Conservation (phyloP, 805 yeast species). For the Sugiyamaella floridensis region DNA sequence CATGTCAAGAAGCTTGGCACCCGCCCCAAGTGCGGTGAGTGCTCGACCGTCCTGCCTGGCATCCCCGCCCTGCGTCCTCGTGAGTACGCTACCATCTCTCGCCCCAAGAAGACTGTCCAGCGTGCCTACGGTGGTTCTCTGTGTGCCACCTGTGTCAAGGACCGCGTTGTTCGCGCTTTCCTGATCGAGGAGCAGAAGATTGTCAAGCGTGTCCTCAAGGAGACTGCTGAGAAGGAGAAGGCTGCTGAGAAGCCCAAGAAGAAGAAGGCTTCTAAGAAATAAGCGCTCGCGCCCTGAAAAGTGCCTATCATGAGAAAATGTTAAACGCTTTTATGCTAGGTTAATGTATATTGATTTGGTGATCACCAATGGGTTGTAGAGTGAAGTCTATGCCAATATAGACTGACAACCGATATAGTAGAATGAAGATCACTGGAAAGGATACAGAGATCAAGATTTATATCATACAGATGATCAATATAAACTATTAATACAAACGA, state of each 20-base stretch:
- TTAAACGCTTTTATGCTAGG: not conserved
- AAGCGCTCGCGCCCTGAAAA: conserved; percentile 11
- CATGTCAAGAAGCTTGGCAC: conserved; percentile 90
- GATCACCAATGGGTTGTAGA: not conserved
- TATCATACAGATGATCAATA: too few species aligned
- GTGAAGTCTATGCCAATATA: not conserved
- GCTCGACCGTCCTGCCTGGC: conserved; percentile 70
- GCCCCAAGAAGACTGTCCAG: conserved; percentile 96
- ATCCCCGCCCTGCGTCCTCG: conserved; percentile 96
- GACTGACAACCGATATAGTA: not conserved
- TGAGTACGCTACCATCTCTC: conserved; percentile 89
- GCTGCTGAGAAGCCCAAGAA: conserved; percentile 42
- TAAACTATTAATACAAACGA: too few species aligned
- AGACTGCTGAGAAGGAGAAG: conserved; percentile 84
- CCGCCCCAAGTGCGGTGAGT: conserved; percentile 65
- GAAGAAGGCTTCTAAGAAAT: conserved; percentile 23
- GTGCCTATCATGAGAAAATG: not conserved
- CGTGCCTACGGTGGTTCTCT: conserved; percentile 99
- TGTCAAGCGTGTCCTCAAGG: conserved; percentile 98
- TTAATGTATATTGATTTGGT: not conserved
- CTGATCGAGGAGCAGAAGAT: conserved; percentile 99
- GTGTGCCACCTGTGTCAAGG: conserved; percentile 96
- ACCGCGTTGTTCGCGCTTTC: conserved; percentile 99
- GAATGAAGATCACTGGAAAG: too few species aligned
- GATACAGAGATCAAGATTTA: too few species aligned